phyloP scores from a whole-genome alignment of 768 basidiomycete genomes.

The Termitomyces sp. region DNA sequence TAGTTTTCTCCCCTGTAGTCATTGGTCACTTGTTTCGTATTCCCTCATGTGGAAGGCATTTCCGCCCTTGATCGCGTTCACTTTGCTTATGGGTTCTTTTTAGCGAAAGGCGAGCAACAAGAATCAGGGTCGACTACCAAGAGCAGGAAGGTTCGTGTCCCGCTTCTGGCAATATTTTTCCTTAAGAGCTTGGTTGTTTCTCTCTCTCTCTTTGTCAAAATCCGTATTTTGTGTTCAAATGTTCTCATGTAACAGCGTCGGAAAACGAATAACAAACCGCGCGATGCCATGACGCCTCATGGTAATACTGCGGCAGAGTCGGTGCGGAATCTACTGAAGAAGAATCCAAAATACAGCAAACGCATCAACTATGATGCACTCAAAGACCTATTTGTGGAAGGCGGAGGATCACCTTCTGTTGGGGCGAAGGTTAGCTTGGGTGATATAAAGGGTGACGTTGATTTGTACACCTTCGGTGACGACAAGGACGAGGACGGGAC shows the following conservation, averaged over 20 bases:
- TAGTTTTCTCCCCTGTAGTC: conserved; percentile 8
- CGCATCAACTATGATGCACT: conserved; percentile 93
- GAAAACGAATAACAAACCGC: conserved; percentile 56
- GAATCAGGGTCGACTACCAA: conserved; percentile 39
- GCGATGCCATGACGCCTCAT: conserved; percentile 67
- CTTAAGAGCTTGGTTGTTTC: neutral
- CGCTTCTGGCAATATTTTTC: conserved; percentile 25
- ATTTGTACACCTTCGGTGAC: conserved; percentile 36
- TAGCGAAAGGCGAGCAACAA: conserved; percentile 66
- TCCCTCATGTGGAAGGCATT: conserved; percentile 1
- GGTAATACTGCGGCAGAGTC: conserved; percentile 74
- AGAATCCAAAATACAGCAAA: conserved; percentile 84
- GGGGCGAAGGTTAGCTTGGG: conserved; percentile 22
- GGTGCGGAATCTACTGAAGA: conserved; percentile 72
- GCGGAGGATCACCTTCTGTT: conserved; percentile 23
- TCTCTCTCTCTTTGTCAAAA: neutral
- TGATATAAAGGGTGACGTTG: conserved; percentile 42
- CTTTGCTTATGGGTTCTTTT: conserved; percentile 38
- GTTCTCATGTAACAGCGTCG: conserved; percentile 46
- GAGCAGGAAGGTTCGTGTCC: conserved; percentile 76
- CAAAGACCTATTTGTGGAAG: conserved; percentile 67
- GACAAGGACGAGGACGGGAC: conserved; percentile 30
- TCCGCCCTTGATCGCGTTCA: conserved; percentile 5
- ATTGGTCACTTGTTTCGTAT: neutral
- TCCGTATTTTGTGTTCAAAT: neutral